phyloP scores from a whole-genome alignment of 2,329 filamentous ascomycete genomes.

The Fonsecaea monophora region DNA sequence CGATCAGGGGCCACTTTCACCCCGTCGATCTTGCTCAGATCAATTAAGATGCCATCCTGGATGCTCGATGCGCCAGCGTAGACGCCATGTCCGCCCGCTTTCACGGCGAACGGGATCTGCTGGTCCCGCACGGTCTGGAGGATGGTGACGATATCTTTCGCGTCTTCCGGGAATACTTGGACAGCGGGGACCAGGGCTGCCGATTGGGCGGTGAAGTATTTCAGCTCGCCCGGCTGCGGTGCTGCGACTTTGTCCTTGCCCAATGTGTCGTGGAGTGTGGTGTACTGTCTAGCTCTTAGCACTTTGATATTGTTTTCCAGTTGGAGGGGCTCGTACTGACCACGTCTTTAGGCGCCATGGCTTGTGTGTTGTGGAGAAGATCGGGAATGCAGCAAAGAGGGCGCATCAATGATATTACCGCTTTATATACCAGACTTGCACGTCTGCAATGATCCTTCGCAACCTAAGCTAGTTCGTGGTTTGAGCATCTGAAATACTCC shows the following conservation, averaged over 20 bases:
- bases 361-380: not conserved
- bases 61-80: constrained; percentile 2
- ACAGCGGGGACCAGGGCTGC: not conserved
- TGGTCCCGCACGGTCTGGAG: not conserved
- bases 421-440: not conserved
- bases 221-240: not conserved
- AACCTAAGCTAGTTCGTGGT: not conserved
- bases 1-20: not conserved
- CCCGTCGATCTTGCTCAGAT: not conserved
- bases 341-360: not conserved
- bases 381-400: no score
- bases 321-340: not conserved
- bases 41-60: not conserved
- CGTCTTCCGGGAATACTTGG: not conserved
- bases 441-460: not conserved
- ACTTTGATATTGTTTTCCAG: not conserved
- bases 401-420: no score
- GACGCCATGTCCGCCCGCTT: not conserved
- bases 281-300: not conserved
- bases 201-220: not conserved
- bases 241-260: not conserved
- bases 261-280: not conserved
- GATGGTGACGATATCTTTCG: not conserved
- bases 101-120: not conserved
- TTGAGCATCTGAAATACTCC: not conserved